phyloP scores from a whole-genome alignment of 345 rosid genomes.

The Euphorbia pulcherrima region DNA sequence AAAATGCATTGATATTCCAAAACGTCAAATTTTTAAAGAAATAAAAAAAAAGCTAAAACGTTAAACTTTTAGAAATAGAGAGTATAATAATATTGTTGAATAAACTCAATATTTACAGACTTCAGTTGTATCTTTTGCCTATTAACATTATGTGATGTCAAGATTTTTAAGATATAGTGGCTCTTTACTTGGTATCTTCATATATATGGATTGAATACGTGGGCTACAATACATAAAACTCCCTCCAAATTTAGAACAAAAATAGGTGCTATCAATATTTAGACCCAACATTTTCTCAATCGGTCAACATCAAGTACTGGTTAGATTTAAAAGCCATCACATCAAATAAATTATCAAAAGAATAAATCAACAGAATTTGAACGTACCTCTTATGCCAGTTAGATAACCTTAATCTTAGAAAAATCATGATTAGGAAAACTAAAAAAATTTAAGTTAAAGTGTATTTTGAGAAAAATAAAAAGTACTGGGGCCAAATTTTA shows the following conservation, averaged over 20 bases:
- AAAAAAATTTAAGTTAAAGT: background rate
- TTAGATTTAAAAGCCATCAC: background rate
- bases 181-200: background rate
- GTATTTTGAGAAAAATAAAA: background rate
- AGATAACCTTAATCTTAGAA: slow-evolving; percentile 2
- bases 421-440: background rate
- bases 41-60: no score
- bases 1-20: no score
- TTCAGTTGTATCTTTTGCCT: background rate
- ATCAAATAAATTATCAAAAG: background rate
- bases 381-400: background rate
- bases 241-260: background rate
- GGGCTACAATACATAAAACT: background rate
- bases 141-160: background rate
- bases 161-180: background rate
- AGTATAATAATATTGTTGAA: background rate
- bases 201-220: background rate
- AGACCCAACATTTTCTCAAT: background rate
- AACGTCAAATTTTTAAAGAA: no score
- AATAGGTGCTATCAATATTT: background rate
- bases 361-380: background rate
- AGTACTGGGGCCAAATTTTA: slow-evolving; percentile 4
- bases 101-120: no score
- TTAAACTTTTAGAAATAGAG: no score
- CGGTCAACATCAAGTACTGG: background rate